Evolutionary conservation across 202 grass and related monocot species (phyloP), one percentile per base, ranked within the genome.

Genomic region (Schoenoplectus triqueter): DNA sequence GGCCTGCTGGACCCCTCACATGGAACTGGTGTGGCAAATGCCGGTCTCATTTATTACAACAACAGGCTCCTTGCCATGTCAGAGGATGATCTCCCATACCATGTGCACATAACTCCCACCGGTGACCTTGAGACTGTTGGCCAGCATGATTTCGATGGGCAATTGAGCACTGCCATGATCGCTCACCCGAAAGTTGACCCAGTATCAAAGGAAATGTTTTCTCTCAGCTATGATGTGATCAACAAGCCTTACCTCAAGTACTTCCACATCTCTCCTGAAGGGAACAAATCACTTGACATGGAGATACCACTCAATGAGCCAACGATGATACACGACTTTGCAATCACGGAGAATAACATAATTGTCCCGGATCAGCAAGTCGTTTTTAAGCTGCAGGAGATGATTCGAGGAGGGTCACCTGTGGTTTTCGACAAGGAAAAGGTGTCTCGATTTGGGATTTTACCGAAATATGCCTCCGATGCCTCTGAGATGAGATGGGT

Each of bases 241-340:
- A 86, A 87, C 48, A 78, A 62, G 31, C 94, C 94, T 0, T 94
- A 92, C 73, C 73, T 97, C 5, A 88, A 88, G 67, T 94, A 97
- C 89, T 97, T 97, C 84, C 90, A 88, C 73, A 88, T 97, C 81
- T n/a, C 14, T 0, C 64, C 94, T 2, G 90, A 92, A 6, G 92
- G 92, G 4, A 71, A 45, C 49, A 97, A 97, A 88, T 94, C 94
- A 0, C 3, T 10, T 6, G 92, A 97, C 64, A 82, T 97, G 0
- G 94, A 91, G 48, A 94, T 97, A 77, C 81, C 82, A 55, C 92
- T 97, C 14, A 88, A 87, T 0, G 89, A 91, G 69, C 94, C 94
- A 6, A 97, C 94, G 3, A 97, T 97, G 94, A 90, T 94, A 81
- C 94, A 97, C 46, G 94, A 97, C 88, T 97, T 97, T 81, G 94